Conservation (phyloP, 257 asterid species). For the Rhazya stricta region DNA sequence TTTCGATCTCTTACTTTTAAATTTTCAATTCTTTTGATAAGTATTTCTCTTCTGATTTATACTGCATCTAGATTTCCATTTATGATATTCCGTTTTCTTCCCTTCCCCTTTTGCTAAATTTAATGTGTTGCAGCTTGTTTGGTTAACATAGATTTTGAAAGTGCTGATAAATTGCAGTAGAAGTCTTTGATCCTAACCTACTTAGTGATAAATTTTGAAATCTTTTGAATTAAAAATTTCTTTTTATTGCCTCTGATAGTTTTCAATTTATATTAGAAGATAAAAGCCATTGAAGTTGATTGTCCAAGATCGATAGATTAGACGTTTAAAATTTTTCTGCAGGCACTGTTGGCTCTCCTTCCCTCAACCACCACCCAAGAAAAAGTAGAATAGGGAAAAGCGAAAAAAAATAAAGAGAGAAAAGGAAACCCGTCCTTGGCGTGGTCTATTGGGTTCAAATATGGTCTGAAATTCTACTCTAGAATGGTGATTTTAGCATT, state of each 20-base stretch:
- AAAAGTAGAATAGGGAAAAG: neutral
- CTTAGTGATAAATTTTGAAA: neutral
- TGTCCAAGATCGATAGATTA: no score
- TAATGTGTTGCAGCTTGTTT: neutral
- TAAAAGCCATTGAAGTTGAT: neutral
- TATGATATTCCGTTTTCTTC: neutral
- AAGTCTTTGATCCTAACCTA: neutral
- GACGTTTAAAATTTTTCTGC: no score
- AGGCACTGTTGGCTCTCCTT: neutral
- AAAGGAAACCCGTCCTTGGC: neutral
- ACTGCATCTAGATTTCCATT: neutral
- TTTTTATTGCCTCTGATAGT: neutral
- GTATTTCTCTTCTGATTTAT: neutral
- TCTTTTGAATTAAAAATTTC: neutral
- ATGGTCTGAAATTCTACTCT: neutral
- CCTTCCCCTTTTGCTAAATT: neutral
- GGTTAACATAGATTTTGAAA: neutral
- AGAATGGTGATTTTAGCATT: neutral
- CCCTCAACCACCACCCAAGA: no score
- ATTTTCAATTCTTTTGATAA: neutral
- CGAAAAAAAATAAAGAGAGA: neutral
- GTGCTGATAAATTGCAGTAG: neutral
- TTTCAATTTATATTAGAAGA: neutral
- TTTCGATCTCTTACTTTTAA: neutral
- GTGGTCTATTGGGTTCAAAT: neutral